Evolutionary conservation across 345 rosid genomes (phyloP).

Genomic region (Rhizophora apiculata): DNA sequence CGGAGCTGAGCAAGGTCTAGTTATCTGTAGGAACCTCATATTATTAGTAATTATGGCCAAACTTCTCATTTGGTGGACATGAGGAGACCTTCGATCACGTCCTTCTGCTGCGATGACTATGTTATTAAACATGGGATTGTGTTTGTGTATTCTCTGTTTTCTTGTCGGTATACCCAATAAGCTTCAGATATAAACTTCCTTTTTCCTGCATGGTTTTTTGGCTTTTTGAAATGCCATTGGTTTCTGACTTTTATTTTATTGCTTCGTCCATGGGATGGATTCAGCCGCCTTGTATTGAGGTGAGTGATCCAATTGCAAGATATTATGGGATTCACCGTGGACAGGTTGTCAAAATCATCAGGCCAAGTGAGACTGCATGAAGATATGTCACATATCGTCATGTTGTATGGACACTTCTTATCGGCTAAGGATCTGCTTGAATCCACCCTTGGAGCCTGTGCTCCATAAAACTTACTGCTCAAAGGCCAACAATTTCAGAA

Average conservation of each 20-base stretch:
- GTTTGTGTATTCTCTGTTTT: too few relatives aligned
- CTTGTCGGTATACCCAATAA: too few relatives aligned
- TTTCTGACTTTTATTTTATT: neutral
- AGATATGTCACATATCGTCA: slow-evolving; percentile 25
- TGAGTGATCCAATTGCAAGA: slow-evolving; percentile 29
- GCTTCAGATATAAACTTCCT: neutral
- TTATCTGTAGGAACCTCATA: too few relatives aligned
- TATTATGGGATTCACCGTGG: slow-evolving; percentile 31
- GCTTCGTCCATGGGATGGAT: neutral
- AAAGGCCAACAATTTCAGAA: too few relatives aligned
- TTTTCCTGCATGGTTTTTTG: neutral
- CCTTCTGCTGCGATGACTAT: too few relatives aligned
- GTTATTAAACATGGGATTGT: too few relatives aligned
- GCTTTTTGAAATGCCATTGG: neutral
- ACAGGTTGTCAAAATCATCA: slow-evolving; percentile 28
- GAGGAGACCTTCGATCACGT: too few relatives aligned
- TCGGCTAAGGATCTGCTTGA: neutral
- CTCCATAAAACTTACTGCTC: neutral
- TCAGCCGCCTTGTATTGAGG: slow-evolving; percentile 26
- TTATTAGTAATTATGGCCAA: too few relatives aligned
- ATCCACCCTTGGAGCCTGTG: neutral
- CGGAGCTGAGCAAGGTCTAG: too few relatives aligned
- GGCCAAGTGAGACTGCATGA: slow-evolving; percentile 35
- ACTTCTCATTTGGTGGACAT: too few relatives aligned
- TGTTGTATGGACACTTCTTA: slow-evolving; percentile 11